Evolutionary conservation across 768 basidiomycete species (phyloP).

Genomic region (Kwoniella sp.): DNA sequence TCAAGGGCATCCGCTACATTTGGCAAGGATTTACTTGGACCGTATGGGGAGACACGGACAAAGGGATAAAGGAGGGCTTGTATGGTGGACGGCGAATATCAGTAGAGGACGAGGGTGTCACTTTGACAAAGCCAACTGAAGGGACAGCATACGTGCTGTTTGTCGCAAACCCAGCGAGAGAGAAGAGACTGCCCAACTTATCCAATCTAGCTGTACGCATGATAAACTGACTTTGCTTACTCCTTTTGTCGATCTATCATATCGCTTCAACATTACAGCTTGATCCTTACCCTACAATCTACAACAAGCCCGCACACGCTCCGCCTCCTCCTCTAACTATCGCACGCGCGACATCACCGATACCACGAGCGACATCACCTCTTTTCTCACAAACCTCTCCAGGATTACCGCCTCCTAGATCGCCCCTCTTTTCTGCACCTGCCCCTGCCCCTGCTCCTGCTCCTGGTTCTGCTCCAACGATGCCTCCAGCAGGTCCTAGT

Average conservation of each 20-base stretch:
- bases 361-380: conserved; percentile 9
- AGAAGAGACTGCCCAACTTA: not conserved
- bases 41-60: not conserved
- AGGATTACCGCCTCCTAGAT: conserved; percentile 24
- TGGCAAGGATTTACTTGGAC: not conserved
- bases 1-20: too few species aligned
- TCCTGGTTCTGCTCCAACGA: conserved; percentile 7
- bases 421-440: conserved; percentile 16
- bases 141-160: not conserved
- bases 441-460: too few species aligned
- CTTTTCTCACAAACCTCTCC: conserved; percentile 9
- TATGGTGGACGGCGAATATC: not conserved
- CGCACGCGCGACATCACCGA: conserved; percentile 8
- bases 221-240: not conserved
- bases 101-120: not conserved
- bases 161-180: not conserved
- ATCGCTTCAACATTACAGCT: conserved; percentile 5
- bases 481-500: conserved; percentile 3
- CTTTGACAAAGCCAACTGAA: conserved; percentile 1
- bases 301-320: conserved; percentile 13
- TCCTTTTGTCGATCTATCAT: not conserved
- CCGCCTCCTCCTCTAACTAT: not conserved
- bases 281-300: conserved; percentile 17
- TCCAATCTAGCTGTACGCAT: not conserved
- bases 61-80: conserved; percentile 1